A percentile compares a stretch with the other conserved stretches of the same genome.
phyloP scores from a whole-genome alignment of 2,329 filamentous ascomycete genomes.

The Colletotrichum camelliae region DNA sequence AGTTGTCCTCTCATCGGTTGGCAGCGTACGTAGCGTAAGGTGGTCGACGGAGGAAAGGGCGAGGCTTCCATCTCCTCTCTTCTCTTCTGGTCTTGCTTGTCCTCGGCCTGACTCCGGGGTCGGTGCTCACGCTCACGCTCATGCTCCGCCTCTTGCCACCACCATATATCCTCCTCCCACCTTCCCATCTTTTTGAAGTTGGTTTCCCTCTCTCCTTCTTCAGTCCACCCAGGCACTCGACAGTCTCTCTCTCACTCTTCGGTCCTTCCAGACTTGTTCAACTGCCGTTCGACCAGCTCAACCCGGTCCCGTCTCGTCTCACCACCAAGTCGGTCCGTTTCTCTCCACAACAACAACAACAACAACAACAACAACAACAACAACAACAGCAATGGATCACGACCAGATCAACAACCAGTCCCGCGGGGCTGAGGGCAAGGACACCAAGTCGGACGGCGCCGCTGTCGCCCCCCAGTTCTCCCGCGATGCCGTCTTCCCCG shows the following conservation, averaged over 20 bases:
- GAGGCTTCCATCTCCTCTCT: not conserved
- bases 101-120: conserved; percentile 20
- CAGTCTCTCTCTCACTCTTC: not conserved
- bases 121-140: not conserved
- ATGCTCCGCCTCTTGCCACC: conserved; percentile 18
- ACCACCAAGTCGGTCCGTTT: not conserved
- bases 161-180: conserved; percentile 18
- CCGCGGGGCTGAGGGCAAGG: conserved; percentile 4
- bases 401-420: conserved; percentile 10
- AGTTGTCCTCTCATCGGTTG: not conserved
- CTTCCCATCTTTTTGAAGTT: not conserved
- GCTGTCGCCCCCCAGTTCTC: conserved; percentile 21
- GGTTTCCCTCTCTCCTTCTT: not conserved
- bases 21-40: too few relatives aligned
- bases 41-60: not conserved
- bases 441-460: conserved; percentile 15
- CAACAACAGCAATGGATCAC: conserved; percentile 16
- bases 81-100: not conserved
- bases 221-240: conserved; percentile 6
- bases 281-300: conserved; percentile 10
- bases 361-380: not conserved
- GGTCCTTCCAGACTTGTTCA: not conserved
- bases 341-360: not conserved
- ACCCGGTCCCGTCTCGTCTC: not conserved
- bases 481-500: conserved; percentile 22